Base-by-base conservation (phyloP, 805 yeast species). In the Teunomyces panamensis region DNA sequence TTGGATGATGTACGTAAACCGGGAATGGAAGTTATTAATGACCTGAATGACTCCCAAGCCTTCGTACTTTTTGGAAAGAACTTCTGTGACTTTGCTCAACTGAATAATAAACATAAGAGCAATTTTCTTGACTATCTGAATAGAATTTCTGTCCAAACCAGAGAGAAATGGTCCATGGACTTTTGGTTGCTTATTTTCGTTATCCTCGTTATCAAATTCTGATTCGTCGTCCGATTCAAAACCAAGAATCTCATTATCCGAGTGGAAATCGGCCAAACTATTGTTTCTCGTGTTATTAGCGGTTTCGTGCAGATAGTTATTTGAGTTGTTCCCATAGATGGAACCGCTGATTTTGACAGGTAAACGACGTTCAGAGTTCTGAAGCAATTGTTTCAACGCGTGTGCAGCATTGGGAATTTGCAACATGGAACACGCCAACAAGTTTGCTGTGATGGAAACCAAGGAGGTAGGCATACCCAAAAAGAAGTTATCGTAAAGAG, bases 41-140 rank as follows among this genome's bases (percentile, higher is more conserved):
- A 78, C 81, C 13, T 74, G 75, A n/a, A 78, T 69, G 9, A 80
- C 85, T 1, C 85, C 85, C 43, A 78, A 58, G 28, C 67, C 69
- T 32, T 77, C 69, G 55, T 79, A 77, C 58, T 80, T 80, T 47
- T 76, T 77, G 28, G 72, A 59, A 30, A 80, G 62, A 11, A 79
- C 81, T 48, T 80, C 84, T 2, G 83, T 75, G 20, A 79, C 76
- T 48, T 68, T 64, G 43, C 69, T 57, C 34, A 79, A 64, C 30
- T 75, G 75, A 44, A 67, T 65, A 37, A 74, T 62, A 47, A 80
- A 63, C 66, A 74, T 65, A 26, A 77, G 51, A 7, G 78, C 67
- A 24, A 78, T 61, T 50, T 66, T 64, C 56, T 78, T 66, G 13
- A 79, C 59, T 46, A 65, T 65, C 30, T 59, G 54, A 17, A 79